Percentiles rank a stretch among this genome's conserved stretches.
phyloP scores from a whole-genome alignment of 2,329 filamentous ascomycete species.

The Aureobasidium melanogenum region DNA sequence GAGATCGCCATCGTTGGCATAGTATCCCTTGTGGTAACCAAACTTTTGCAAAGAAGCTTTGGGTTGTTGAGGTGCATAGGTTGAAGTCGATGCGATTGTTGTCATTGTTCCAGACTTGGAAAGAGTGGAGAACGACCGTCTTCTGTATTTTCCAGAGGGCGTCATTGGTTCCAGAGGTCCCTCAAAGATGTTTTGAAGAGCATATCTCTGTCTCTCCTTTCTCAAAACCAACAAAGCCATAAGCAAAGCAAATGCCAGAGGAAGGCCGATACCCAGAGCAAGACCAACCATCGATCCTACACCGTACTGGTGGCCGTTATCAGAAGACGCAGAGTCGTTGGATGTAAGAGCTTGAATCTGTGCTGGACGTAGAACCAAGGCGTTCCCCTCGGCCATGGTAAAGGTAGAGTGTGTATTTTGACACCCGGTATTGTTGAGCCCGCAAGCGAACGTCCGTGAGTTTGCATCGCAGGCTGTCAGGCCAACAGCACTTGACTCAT shows the following conservation, averaged over 20 bases:
- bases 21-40: background rate
- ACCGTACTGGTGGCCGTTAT: slow-evolving; percentile 16
- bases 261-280: slow-evolving; percentile 21
- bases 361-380: slow-evolving; percentile 21
- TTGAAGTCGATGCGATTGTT: background rate
- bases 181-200: slow-evolving; percentile 24
- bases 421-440: slow-evolving; percentile 20
- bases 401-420: slow-evolving; percentile 19
- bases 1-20: background rate
- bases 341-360: slow-evolving; percentile 21
- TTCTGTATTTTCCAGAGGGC: background rate
- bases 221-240: slow-evolving; percentile 18
- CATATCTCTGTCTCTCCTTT: slow-evolving; percentile 15
- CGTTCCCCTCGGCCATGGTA: slow-evolving; percentile 17
- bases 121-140: background rate
- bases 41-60: background rate
- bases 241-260: slow-evolving; percentile 20
- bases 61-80: background rate
- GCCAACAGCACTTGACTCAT: slow-evolving; percentile 5
- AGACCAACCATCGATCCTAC: slow-evolving; percentile 22
- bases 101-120: slow-evolving; percentile 6
- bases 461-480: slow-evolving; percentile 12
- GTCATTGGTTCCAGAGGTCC: background rate
- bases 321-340: slow-evolving; percentile 13
- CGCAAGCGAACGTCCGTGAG: slow-evolving; percentile 24